Evolutionary conservation across 345 rosid genomes (phyloP).

Genomic region (Eucalyptus tenuipes): DNA sequence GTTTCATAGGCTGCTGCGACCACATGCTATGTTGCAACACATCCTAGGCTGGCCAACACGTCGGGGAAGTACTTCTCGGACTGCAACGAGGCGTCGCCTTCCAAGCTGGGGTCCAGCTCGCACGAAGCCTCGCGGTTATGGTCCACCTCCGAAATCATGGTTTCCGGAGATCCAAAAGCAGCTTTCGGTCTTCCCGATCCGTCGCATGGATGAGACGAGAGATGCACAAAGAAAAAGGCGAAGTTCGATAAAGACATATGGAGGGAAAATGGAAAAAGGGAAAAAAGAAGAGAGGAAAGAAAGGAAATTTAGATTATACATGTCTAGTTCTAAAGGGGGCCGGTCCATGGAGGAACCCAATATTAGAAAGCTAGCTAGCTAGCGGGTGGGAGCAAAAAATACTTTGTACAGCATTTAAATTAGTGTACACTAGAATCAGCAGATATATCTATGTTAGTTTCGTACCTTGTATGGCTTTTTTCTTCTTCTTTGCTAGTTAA

Average conservation of each 20-base stretch:
- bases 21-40: constrained; percentile 73
- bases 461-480: neutral
- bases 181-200: constrained; percentile 16
- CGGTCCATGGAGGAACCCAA: neutral
- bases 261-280: neutral
- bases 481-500: neutral
- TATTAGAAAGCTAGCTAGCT: neutral
- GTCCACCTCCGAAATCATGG: constrained; percentile 73
- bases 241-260: neutral
- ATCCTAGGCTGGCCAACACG: constrained; percentile 38
- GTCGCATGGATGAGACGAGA: neutral
- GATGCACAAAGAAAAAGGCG: neutral
- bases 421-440: neutral
- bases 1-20: constrained; percentile 73
- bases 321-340: neutral
- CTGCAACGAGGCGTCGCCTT: constrained; percentile 71
- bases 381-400: neutral
- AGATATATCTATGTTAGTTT: neutral
- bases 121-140: constrained; percentile 65
- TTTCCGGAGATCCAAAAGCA: constrained; percentile 43
- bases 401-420: neutral
- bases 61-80: constrained; percentile 83
- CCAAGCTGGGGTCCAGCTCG: constrained; percentile 59
- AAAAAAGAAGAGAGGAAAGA: neutral
- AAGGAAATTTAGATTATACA: neutral